phyloP scores from a whole-genome alignment of 148 eudicot species.

The Polygonum aviculare region DNA sequence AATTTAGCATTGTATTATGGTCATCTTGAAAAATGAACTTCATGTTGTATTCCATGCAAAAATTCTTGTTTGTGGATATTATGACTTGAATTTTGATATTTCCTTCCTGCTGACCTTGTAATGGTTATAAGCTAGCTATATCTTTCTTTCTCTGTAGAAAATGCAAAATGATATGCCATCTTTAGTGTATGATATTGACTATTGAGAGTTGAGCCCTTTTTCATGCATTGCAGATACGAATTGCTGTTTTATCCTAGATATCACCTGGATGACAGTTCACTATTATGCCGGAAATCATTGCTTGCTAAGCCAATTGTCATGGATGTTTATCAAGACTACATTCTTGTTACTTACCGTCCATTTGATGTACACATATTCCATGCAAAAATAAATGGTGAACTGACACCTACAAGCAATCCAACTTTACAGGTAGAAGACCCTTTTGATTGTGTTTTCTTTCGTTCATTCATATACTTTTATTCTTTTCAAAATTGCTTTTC shows the following conservation, averaged over 20 bases:
- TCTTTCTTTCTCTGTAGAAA: background rate
- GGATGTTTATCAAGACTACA: conserved; percentile 86
- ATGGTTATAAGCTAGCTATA: background rate
- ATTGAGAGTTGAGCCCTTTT: background rate
- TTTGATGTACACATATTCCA: conserved; percentile 90
- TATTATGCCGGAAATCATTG: conserved; percentile 70
- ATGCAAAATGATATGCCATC: background rate
- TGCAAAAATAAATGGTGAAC: conserved; percentile 73
- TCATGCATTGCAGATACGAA: conserved; percentile 70
- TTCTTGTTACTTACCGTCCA: conserved; percentile 87
- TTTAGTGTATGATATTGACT: background rate
- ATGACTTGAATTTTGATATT: background rate
- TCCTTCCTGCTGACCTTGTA: background rate
- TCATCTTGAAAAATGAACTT: background rate
- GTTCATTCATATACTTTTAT: conserved; percentile 10
- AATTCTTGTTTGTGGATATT: conserved; percentile 1
- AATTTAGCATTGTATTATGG: background rate
- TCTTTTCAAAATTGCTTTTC: conserved; percentile 3
- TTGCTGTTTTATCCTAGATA: conserved; percentile 96
- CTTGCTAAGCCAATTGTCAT: conserved; percentile 86
- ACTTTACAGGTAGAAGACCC: conserved; percentile 59
- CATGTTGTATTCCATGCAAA: background rate
- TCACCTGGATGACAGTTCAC: conserved; percentile 97
- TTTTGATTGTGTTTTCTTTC: conserved; percentile 4
- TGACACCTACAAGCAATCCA: conserved; percentile 72